phyloP scores from a whole-genome alignment of 2,329 filamentous ascomycete species.

The Epichloe aotearoae region DNA sequence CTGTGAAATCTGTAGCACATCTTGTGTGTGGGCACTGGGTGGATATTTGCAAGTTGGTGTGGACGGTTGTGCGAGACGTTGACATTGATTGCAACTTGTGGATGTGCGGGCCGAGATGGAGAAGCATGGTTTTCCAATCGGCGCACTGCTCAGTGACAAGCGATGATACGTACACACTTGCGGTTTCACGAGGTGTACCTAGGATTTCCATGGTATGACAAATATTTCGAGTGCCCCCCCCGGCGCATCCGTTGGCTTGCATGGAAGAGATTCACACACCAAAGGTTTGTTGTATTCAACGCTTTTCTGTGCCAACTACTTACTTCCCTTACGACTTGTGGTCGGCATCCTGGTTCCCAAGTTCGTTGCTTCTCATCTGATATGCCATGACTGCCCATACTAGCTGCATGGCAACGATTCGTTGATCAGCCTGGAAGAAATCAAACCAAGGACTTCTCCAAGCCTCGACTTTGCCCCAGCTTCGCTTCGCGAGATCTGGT shows the following conservation, averaged over 20 bases:
- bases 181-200: too few relatives aligned
- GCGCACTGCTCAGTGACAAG: too few relatives aligned
- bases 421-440: slow-evolving; percentile 39
- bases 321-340: neutral
- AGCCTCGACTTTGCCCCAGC: slow-evolving; percentile 40
- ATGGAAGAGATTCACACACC: neutral
- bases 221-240: too few relatives aligned
- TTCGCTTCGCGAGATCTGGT: slow-evolving; percentile 20
- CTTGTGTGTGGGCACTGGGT: too few relatives aligned
- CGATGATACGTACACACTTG: too few relatives aligned
- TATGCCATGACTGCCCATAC: slow-evolving; percentile 49
- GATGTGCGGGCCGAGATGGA: too few relatives aligned
- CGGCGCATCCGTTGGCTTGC: neutral
- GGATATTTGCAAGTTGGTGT: too few relatives aligned
- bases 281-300: neutral
- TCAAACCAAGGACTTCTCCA: slow-evolving; percentile 51
- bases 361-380: slow-evolving; percentile 35
- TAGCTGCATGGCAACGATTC: slow-evolving; percentile 41
- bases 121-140: too few relatives aligned
- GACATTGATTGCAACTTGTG: too few relatives aligned
- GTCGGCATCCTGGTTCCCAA: neutral
- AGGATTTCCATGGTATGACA: too few relatives aligned
- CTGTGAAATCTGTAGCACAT: too few relatives aligned
- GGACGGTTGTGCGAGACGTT: too few relatives aligned
- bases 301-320: neutral